These are phyloP conservation scores for Russula olivacea DNA, from an alignment of 768 basidiomycete species.

Conservation along the genomic window DNA sequence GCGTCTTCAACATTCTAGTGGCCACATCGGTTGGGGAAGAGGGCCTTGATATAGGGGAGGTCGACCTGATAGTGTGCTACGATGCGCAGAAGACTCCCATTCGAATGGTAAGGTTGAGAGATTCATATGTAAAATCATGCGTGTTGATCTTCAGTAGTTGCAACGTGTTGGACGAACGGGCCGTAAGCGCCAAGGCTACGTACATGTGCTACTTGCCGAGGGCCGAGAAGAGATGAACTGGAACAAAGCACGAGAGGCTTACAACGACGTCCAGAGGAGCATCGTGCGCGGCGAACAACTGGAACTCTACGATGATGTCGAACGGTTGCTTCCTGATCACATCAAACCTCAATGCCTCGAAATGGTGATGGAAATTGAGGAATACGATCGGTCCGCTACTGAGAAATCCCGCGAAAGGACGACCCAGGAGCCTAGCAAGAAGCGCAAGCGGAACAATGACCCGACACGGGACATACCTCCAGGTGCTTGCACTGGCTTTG, in stretches of 20 bases:
- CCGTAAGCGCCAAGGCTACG: conserved; percentile 79
- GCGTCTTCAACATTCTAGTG: conserved; percentile 87
- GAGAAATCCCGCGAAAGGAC: conserved; percentile 34
- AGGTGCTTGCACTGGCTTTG: conserved; percentile 67
- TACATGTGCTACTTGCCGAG: conserved; percentile 90
- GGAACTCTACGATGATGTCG: conserved; percentile 90
- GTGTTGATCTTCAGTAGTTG: conserved; percentile 45
- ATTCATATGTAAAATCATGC: not conserved
- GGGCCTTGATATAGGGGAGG: conserved; percentile 95
- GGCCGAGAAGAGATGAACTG: conserved; percentile 88
- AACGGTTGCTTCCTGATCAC: conserved; percentile 74
- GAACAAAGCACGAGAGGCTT: conserved; percentile 78
- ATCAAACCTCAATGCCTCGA: conserved; percentile 73
- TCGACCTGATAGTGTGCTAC: conserved; percentile 94
- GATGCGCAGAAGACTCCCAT: conserved; percentile 95
- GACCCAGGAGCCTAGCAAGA: conserved; percentile 37
- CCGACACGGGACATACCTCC: conserved; percentile 63
- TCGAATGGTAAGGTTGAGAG: conserved; percentile 65
- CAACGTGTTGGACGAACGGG: conserved; percentile 96
- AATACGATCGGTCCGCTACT: conserved; percentile 49
- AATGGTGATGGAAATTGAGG: conserved; percentile 76
- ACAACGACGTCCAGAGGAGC: conserved; percentile 82
- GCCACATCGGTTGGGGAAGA: conserved; percentile 98
- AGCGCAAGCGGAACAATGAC: conserved; percentile 69
- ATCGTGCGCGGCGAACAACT: conserved; percentile 82